Percentiles rank a stretch among this genome's conserved stretches.
Evolutionary conservation across 78 protist genomes (phyloP).

Genomic region (Thecamonas trahens): DNA sequence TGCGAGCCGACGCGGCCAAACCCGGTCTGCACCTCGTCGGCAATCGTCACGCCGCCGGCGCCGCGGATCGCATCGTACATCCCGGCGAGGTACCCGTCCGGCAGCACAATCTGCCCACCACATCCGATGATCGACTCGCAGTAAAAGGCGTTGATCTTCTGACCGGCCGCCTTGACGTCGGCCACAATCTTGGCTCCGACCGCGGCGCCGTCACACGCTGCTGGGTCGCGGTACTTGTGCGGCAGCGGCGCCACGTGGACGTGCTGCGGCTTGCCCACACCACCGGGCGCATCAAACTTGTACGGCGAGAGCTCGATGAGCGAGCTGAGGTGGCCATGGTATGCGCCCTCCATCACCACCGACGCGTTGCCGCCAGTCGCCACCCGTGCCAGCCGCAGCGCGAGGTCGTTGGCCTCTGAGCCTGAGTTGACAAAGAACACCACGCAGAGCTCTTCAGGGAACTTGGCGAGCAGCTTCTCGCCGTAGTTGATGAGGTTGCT

Average conservation of each 20-base stretch:
- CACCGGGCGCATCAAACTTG: slow-evolving; percentile 8
- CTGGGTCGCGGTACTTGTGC: too few relatives aligned
- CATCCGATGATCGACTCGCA: slow-evolving; percentile 11
- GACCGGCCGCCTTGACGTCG: too few relatives aligned
- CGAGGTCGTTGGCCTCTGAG: slow-evolving; percentile 83
- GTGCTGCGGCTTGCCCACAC: background rate
- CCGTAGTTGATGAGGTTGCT: slow-evolving; percentile 11
- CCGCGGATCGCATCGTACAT: slow-evolving; percentile 31
- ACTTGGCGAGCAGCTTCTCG: slow-evolving; percentile 8
- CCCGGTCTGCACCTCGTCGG: slow-evolving; percentile 82
- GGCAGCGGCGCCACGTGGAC: background rate
- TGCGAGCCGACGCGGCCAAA: slow-evolving; percentile 58
- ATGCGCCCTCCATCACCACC: slow-evolving; percentile 30
- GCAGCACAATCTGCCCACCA: slow-evolving; percentile 52
- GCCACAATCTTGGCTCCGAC: too few relatives aligned
- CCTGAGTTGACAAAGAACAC: slow-evolving; percentile 69
- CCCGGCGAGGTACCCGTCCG: slow-evolving; percentile 32
- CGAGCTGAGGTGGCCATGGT: slow-evolving; percentile 60
- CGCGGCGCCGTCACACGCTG: too few relatives aligned
- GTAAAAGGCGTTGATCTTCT: background rate
- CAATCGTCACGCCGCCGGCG: slow-evolving; percentile 67
- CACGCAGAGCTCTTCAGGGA: slow-evolving; percentile 29
- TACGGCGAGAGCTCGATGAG: slow-evolving; percentile 6
- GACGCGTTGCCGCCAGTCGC: slow-evolving; percentile 29
- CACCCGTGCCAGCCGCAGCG: slow-evolving; percentile 54